Conservation (phyloP, 441 rosid genomes). For the Euphorbia celastroides region DNA sequence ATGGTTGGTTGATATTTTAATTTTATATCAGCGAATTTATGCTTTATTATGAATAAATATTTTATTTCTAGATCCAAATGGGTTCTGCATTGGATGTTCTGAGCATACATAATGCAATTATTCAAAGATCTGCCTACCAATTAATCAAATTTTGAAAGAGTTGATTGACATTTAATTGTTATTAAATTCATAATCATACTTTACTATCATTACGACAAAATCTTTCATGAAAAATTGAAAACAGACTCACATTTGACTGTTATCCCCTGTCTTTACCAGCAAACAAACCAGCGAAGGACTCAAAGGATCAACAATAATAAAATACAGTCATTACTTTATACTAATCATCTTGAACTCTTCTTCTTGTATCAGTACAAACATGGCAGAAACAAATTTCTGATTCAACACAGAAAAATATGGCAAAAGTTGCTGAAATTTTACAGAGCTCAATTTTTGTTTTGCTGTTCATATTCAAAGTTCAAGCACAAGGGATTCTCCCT, state of each 20-base stretch:
- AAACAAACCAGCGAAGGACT: not conserved
- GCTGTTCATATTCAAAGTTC: not conserved
- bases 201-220: not conserved
- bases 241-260: not conserved
- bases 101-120: not conserved
- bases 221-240: not conserved
- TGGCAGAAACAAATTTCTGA: not conserved
- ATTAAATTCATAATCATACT: not conserved
- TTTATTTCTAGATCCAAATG: too few species aligned
- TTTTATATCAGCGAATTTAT: too few species aligned
- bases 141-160: not conserved
- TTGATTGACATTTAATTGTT: not conserved
- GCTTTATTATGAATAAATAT: too few species aligned
- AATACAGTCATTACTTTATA: not conserved
- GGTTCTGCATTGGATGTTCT: slow-evolving; percentile 6
- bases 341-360: slow-evolving; percentile 4
- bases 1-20: not conserved
- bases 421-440: not conserved
- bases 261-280: not conserved
- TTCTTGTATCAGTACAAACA: not conserved
- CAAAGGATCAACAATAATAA: not conserved
- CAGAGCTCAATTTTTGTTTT: not conserved
- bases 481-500: slow-evolving; percentile 22
- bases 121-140: not conserved
- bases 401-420: not conserved